Percentiles rank a stretch among this genome's conserved stretches.
Conservation (phyloP, 164 flowering plant species). For the Liquidambar formosana region DNA sequence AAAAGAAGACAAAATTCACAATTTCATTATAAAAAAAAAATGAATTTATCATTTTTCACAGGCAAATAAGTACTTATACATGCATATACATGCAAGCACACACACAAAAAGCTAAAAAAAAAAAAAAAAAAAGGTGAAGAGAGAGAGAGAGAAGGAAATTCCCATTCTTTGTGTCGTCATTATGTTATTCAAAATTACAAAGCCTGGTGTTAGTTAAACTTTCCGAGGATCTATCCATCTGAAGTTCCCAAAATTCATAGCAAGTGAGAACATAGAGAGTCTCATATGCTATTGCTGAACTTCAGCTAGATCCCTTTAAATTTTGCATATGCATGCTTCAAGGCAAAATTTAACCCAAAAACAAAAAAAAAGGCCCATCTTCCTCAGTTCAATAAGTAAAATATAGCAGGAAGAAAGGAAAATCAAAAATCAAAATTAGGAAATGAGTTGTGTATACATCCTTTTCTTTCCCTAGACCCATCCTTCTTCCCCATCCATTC, state of each 20-base stretch:
- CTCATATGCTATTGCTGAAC: slow-evolving; percentile 49
- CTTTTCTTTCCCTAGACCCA: slow-evolving; percentile 11
- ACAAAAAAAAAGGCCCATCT: not conserved
- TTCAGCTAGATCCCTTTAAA: slow-evolving; percentile 31
- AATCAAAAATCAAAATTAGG: slow-evolving; percentile 32
- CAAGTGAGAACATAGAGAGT: slow-evolving; percentile 19
- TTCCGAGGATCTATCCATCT: slow-evolving; percentile 34
- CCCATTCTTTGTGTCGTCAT: slow-evolving; percentile 24
- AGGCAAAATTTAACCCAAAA: too few relatives aligned
- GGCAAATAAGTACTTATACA: too few relatives aligned
- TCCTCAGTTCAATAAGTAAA: slow-evolving; percentile 9
- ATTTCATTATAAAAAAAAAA: too few relatives aligned
- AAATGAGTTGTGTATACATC: slow-evolving; percentile 30
- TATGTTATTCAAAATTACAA: slow-evolving; percentile 38
- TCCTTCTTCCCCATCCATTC: slow-evolving; percentile 7
- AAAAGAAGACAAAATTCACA: too few relatives aligned
- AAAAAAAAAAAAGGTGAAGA: too few relatives aligned
- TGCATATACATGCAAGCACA: too few relatives aligned
- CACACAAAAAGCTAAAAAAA: too few relatives aligned
- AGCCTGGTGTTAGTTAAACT: slow-evolving; percentile 25
- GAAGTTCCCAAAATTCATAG: slow-evolving; percentile 57
- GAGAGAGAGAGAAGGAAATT: not conserved
- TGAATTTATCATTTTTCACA: too few relatives aligned
- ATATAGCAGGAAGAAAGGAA: slow-evolving; percentile 14
- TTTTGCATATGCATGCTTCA: too few relatives aligned